Evolutionary conservation across 805 yeast genomes (phyloP), one percentile per base, ranked within the genome.

Genomic region (Wickerhamomyces strasburgensis): DNA sequence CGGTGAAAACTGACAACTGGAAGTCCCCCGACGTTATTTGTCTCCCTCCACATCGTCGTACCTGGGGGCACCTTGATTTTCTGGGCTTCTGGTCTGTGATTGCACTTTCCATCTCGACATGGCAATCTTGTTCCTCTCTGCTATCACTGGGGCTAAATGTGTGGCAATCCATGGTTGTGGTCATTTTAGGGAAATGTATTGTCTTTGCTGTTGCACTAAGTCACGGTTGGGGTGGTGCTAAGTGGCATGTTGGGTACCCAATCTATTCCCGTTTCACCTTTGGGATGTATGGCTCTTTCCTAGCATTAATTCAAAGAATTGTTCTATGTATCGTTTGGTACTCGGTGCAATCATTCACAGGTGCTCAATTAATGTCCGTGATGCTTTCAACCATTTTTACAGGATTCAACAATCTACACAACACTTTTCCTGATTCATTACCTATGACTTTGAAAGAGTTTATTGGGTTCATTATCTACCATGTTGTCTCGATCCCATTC

Each of bases 201-300:
- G 64, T 68, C 36, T 62, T 65, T 27, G 42, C 58, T 3, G 54
- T 67, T 30, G 68, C 74, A 9, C 52, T 68, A 6, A 51, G 63
- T 10, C 70, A 69, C 41, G 72, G 74, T 24, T 62, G 65, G 51
- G 67, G 65, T 13, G 78, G 79, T 24, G 63, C 68, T 6, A 60
- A 62, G 16, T 73, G 65, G 52, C 77, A 71, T 49, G 60, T 73
- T 29, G 76, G 78, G 1, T 73, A 61, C 44, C 65, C 78, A 3
- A 61, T 73, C 9, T 60, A 60, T 35, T 57, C 64, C 17, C 53
- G 78, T 34, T 60, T 64, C 32, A 55, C 68, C 0, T 73, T 68
- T 56, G 79, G 80, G 8, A 57, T 70, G 26, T 52, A 60, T 40
- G 75, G 77, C 3, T 61, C 71, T 5, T 59, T 52, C 30, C 37